Percentiles rank a stretch among this genome's conserved stretches.
These are phyloP conservation scores for Leccinellum rugosiceps DNA, from an alignment of 768 basidiomycete species.

Conservation along the genomic window DNA sequence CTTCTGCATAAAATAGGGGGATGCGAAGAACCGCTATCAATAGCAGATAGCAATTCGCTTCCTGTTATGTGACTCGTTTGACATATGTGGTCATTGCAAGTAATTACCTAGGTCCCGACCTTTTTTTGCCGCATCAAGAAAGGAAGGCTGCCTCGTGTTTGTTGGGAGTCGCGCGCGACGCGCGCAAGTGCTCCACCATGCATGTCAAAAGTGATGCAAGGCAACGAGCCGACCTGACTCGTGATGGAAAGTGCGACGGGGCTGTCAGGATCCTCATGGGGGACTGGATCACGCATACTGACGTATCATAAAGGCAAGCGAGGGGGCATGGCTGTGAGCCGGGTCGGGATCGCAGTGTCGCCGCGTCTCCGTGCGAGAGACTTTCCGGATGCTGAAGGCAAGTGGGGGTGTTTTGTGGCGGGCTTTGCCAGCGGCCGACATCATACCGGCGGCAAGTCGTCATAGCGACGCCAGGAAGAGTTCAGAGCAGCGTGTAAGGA, in stretches of 20 bases:
- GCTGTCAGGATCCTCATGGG: background rate
- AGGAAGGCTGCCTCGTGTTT: conserved; percentile 20
- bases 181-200: background rate
- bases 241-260: background rate
- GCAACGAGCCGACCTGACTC: background rate
- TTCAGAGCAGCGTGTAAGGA: background rate
- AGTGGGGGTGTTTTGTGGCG: background rate
- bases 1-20: background rate
- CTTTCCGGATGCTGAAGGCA: background rate
- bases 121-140: conserved; percentile 4
- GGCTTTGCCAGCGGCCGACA: background rate
- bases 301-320: background rate
- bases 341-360: background rate
- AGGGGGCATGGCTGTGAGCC: background rate
- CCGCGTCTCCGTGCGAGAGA: background rate
- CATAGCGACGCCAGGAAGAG: conserved; percentile 5
- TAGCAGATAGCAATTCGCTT: conserved; percentile 1
- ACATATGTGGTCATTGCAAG: background rate
- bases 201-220: conserved; percentile 1
- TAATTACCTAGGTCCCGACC: conserved; percentile 2
- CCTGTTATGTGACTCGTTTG: conserved; percentile 6
- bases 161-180: background rate
- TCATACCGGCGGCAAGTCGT: background rate
- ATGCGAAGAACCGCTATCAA: background rate
- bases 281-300: background rate